Percentiles rank a stretch among this genome's conserved stretches.
Conservation (phyloP, 108 stramenopile species). For the Fragilaria crotonensis region DNA sequence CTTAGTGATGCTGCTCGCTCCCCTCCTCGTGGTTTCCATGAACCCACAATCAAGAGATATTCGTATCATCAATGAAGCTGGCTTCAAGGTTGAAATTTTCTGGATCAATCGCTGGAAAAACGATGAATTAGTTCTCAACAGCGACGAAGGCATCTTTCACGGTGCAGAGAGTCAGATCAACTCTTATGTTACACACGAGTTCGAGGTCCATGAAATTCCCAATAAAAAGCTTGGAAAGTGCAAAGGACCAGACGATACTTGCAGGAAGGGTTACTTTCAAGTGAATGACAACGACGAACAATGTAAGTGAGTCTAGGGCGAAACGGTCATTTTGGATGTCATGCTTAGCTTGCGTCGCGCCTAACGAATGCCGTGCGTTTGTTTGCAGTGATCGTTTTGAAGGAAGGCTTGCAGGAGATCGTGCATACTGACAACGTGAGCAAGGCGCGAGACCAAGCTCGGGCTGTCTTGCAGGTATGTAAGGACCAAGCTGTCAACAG, state of each 20-base stretch:
- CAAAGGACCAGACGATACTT: slow-evolving; percentile 18
- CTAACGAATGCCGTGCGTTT: too few species aligned
- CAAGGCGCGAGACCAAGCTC: neutral
- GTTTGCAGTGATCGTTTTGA: neutral
- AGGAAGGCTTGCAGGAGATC: neutral
- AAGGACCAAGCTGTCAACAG: neutral
- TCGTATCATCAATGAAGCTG: slow-evolving; percentile 12
- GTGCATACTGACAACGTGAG: neutral
- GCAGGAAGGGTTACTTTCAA: slow-evolving; percentile 30
- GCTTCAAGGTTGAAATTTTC: neutral
- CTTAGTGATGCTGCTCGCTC: too few species aligned
- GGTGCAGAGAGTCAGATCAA: slow-evolving; percentile 28
- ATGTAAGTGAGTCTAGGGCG: slow-evolving; percentile 9
- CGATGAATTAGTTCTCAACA: slow-evolving; percentile 28
- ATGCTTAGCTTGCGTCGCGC: too few species aligned
- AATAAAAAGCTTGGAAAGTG: slow-evolving; percentile 25
- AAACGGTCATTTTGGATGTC: neutral
- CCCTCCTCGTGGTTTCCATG: too few species aligned
- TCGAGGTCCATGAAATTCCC: slow-evolving; percentile 38
- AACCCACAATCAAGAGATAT: slow-evolving; percentile 2
- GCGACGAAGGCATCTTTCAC: slow-evolving; percentile 28
- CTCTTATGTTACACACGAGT: slow-evolving; percentile 33
- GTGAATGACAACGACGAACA: slow-evolving; percentile 41
- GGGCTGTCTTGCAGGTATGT: neutral
- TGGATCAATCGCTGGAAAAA: slow-evolving; percentile 13